Conservation (phyloP, 2,329 filamentous ascomycete species). For the Calonectria honghensis region DNA sequence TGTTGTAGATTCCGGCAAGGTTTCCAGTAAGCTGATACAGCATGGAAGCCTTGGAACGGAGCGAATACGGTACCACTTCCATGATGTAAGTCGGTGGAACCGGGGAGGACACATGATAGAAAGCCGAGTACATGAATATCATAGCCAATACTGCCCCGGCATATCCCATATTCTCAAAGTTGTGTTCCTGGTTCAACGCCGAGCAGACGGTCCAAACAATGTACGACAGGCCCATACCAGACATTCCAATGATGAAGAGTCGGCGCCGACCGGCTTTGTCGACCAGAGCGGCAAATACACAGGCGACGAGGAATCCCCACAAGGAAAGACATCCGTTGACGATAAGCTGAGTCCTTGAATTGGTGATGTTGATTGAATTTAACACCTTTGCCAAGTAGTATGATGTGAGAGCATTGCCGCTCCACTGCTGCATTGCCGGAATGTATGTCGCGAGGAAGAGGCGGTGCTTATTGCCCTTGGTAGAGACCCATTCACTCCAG, state of each 20-base stretch:
- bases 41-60: conserved; percentile 56
- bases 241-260: conserved; percentile 61
- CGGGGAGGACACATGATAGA: conserved; percentile 61
- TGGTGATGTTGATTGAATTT: conserved; percentile 62
- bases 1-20: conserved; percentile 60
- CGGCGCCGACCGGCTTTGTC: conserved; percentile 64
- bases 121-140: conserved; percentile 52
- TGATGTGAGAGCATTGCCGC: conserved; percentile 56
- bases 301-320: conserved; percentile 61
- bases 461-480: conserved; percentile 57
- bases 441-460: conserved; percentile 57
- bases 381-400: conserved; percentile 65
- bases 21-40: conserved; percentile 56
- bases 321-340: conserved; percentile 57
- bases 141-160: conserved; percentile 67
- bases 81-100: conserved; percentile 66
- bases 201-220: conserved; percentile 64
- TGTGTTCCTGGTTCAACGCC: conserved; percentile 58
- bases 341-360: conserved; percentile 55
- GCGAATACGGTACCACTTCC: conserved; percentile 63
- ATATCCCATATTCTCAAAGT: conserved; percentile 54
- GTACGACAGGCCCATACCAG: conserved; percentile 61
- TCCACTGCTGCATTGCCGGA: conserved; percentile 57
- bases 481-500: conserved; percentile 47
- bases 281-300: conserved; percentile 60